Percentiles rank a stretch among this genome's conserved stretches.
Conservation (phyloP, 805 yeast species). For the Priceomyces melissophilus region DNA sequence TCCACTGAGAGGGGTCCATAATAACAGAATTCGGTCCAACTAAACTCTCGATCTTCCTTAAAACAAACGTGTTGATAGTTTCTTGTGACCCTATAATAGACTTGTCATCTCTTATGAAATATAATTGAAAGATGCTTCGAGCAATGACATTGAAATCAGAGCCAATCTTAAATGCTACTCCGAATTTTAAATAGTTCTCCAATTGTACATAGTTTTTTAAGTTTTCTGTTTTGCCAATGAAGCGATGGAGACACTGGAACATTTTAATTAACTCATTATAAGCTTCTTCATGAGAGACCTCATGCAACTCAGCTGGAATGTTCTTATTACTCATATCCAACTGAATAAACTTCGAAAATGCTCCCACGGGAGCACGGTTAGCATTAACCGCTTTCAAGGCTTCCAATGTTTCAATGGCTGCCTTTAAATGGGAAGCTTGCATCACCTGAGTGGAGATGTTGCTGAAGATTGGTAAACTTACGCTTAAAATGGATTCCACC, state of each 20-base stretch:
- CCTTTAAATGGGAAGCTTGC: conserved; percentile 13
- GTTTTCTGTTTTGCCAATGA: conserved; percentile 15
- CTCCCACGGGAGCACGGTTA: conserved; percentile 16
- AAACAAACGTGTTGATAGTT: conserved; percentile 10
- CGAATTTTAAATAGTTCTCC: conserved; percentile 22
- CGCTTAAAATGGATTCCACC: conserved; percentile 17
- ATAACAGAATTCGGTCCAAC: conserved; percentile 34
- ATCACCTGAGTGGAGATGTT: background rate
- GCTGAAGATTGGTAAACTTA: conserved; percentile 12
- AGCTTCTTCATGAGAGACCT: conserved; percentile 18
- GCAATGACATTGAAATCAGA: conserved; percentile 43
- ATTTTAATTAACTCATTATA: conserved; percentile 16
- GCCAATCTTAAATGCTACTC: conserved; percentile 22
- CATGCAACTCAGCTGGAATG: conserved; percentile 33
- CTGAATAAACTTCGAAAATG: conserved; percentile 36
- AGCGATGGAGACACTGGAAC: conserved; percentile 16
- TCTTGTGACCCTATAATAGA: conserved; percentile 48
- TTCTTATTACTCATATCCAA: conserved; percentile 32
- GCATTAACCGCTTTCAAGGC: conserved; percentile 2
- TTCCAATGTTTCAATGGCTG: conserved; percentile 12
- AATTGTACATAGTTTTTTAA: conserved; percentile 23
- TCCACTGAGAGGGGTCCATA: conserved; percentile 24
- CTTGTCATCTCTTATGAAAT: conserved; percentile 59
- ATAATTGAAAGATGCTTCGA: conserved; percentile 61
- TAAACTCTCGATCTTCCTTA: conserved; percentile 42